These are phyloP conservation scores for Amauroascus verrucosus DNA, from an alignment of 2,329 filamentous ascomycete species.

Conservation along the genomic window DNA sequence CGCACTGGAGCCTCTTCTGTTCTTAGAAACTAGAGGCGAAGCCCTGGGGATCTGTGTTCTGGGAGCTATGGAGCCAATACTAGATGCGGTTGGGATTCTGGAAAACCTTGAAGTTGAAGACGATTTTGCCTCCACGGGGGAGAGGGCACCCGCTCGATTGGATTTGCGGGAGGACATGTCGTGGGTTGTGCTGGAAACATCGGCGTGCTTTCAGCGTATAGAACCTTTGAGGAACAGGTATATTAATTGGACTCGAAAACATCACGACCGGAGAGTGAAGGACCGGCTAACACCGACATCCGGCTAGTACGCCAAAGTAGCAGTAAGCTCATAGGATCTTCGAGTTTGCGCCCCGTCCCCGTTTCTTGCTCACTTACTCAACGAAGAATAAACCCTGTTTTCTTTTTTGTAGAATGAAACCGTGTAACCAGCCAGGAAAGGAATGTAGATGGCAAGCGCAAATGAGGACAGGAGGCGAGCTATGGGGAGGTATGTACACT, in stretches of 20 bases:
- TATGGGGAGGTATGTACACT: not conserved
- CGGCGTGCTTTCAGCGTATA: slow-evolving; percentile 23
- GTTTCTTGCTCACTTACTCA: slow-evolving; percentile 5
- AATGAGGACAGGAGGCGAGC: not conserved
- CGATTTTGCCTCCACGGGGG: slow-evolving; percentile 21
- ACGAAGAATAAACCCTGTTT: not conserved
- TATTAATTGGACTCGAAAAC: slow-evolving; percentile 23
- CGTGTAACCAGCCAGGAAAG: slow-evolving; percentile 7
- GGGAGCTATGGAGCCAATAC: slow-evolving; percentile 16
- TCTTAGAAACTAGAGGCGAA: slow-evolving; percentile 18
- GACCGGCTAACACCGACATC: slow-evolving; percentile 5
- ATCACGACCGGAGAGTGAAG: slow-evolving; percentile 20
- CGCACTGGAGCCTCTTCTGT: slow-evolving; percentile 22
- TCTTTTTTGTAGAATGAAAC: not conserved
- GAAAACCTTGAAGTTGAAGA: slow-evolving; percentile 22
- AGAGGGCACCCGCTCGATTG: slow-evolving; percentile 25
- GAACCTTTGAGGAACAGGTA: slow-evolving; percentile 21
- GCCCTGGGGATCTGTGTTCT: slow-evolving; percentile 24
- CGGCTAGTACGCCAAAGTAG: slow-evolving; percentile 4
- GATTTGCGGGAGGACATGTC: slow-evolving; percentile 32
- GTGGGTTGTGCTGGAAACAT: slow-evolving; percentile 19
- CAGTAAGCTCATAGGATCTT: slow-evolving; percentile 3
- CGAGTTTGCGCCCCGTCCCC: not conserved
- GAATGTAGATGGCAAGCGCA: not conserved
- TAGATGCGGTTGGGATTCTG: slow-evolving; percentile 19